These are phyloP conservation scores for Buxus sempervirens DNA, from an alignment of 164 flowering plant genomes.

Conservation along the genomic window DNA sequence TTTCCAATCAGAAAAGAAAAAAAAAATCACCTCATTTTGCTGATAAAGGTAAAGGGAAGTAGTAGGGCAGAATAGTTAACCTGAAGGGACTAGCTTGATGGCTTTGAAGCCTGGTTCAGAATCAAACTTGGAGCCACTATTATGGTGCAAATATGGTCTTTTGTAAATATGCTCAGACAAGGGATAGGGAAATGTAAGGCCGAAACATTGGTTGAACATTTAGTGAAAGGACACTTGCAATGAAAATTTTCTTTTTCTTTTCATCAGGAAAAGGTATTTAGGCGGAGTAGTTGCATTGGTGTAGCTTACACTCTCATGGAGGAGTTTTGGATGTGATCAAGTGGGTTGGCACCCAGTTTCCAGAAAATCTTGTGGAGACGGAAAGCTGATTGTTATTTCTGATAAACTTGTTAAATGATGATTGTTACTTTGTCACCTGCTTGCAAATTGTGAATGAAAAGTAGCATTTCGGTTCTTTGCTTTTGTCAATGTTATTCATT, in stretches of 20 bases:
- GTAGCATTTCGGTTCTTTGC: neutral
- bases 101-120: neutral
- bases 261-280: too few species aligned
- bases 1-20: neutral
- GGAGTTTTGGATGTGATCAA: neutral
- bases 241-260: neutral
- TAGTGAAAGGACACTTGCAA: neutral
- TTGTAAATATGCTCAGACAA: neutral
- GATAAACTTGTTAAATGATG: neutral
- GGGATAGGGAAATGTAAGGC: too few species aligned
- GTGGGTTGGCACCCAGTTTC: neutral
- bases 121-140: too few species aligned
- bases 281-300: neutral
- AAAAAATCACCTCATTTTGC: neutral
- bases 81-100: neutral
- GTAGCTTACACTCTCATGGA: neutral
- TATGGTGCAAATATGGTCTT: neutral
- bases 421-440: too few species aligned
- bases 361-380: neutral
- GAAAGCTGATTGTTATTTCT: neutral
- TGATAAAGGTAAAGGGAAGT: neutral
- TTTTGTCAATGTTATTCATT: neutral
- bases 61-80: neutral
- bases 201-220: neutral
- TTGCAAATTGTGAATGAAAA: too few species aligned